Percentiles rank a stretch among this genome's conserved stretches.
phyloP scores from a whole-genome alignment of 176 grass and related monocot species.

The Chrysopogon serrulatus region DNA sequence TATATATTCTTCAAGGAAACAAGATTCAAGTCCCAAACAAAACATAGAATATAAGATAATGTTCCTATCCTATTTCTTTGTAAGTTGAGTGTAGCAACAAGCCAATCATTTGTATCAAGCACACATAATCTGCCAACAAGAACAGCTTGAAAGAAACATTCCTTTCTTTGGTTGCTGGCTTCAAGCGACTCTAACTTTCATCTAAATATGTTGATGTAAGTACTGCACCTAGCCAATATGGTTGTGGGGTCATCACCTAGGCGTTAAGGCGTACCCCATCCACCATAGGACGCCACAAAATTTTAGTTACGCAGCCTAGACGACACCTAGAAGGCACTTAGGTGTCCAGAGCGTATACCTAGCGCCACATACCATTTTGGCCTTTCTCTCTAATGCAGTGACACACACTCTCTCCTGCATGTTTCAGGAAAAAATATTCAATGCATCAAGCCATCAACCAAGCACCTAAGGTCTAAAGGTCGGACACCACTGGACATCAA shows the following conservation, averaged over 20 bases:
- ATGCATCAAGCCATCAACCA: neutral
- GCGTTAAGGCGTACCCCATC: neutral
- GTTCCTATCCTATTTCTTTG: neutral
- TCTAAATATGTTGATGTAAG: neutral
- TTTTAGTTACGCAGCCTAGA: neutral
- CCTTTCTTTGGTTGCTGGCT: neutral
- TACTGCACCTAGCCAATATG: neutral
- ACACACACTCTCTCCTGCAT: neutral
- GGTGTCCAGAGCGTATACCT: neutral
- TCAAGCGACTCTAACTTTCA: neutral
- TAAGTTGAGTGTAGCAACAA: neutral
- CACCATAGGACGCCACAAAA: neutral
- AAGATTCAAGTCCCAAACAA: neutral
- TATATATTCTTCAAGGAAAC: conserved; percentile 11
- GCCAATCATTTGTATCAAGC: conserved; percentile 7
- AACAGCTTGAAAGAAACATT: neutral
- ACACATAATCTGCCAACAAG: neutral
- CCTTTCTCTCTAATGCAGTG: neutral
- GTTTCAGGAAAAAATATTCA: neutral
- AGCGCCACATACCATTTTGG: neutral
- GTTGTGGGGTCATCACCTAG: neutral
- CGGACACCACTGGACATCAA: neutral
- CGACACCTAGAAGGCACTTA: neutral
- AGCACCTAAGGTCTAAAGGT: neutral
- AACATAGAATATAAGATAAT: conserved; percentile 7